Evolutionary conservation across 2,329 filamentous ascomycete species (phyloP), one percentile per base, ranked within the genome.

Genomic region (Stemphylium vesicarium): DNA sequence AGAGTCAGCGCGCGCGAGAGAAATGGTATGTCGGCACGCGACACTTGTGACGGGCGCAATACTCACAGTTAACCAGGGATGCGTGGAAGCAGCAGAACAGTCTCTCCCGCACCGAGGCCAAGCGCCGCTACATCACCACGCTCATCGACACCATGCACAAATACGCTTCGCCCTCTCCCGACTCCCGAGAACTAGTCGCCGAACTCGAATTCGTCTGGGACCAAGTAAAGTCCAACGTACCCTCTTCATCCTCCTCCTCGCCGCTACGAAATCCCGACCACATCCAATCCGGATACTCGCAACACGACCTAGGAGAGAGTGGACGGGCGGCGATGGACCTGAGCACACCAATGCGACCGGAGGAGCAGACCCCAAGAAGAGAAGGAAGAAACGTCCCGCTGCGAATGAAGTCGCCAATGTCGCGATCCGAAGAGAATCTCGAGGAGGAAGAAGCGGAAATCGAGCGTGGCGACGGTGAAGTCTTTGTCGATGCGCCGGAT

Each of bases 121-220:
- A 99, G 82, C 87, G 91, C 66, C 85, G 90, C 65, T 98, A 99
- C 75, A 94, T 99, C 72, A 91, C 93, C 69, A 93, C 91, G 15
- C 81, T 99, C 56, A 96, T 99, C 75, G 89, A 94, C 68, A 98
- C 93, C 1, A 98, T 99, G 93, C 93, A 97, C 79, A 86, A 87
- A 72, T 98, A 96, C 79, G 95, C 95, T 44, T 95, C 84, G 38
- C 84, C 89, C 36, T 97, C 92, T 15, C 84, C 88, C 43, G 92
- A 96, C 73, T 92, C 92, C 7, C 85, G 88, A 56, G 93, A 96
- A 76, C 83, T 99, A 35, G 93, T 98, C 33, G 84, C 88, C 9
- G 95, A 99, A 76, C 85, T 99, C n/a, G 95, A 99, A 77, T 99
- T 98, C 69, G 94, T 99, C 35, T 99, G 95, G 95, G 92, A 97